A percentile compares a stretch with the other conserved stretches of the same genome.
These are phyloP conservation scores for Populus hybrid DNA, from an alignment of 441 rosid species.

Conservation along the genomic window DNA sequence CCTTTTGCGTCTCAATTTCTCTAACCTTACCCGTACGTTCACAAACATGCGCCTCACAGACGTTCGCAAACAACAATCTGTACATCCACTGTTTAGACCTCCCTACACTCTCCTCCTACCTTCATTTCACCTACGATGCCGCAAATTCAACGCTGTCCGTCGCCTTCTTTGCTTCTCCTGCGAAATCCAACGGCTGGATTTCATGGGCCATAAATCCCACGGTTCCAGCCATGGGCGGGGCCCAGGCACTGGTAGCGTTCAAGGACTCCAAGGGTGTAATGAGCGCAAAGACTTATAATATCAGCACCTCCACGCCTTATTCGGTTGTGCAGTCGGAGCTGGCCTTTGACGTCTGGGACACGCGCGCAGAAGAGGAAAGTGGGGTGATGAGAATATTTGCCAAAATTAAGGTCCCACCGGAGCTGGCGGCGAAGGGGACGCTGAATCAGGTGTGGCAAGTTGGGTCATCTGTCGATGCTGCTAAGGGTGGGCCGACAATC, in stretches of 20 bases:
- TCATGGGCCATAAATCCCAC: slow-evolving; percentile 86
- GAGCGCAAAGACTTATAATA: slow-evolving; percentile 39
- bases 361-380: slow-evolving; percentile 32
- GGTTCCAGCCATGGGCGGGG: slow-evolving; percentile 36
- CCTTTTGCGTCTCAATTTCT: slow-evolving; percentile 21
- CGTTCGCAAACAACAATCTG: slow-evolving; percentile 31
- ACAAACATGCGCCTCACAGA: slow-evolving; percentile 39
- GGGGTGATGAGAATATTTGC: slow-evolving; percentile 62
- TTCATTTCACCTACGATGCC: slow-evolving; percentile 56
- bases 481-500: not conserved
- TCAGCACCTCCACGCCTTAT: not conserved
- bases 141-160: slow-evolving; percentile 41
- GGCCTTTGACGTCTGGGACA: slow-evolving; percentile 43
- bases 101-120: slow-evolving; percentile 46
- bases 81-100: slow-evolving; percentile 49
- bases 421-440: slow-evolving; percentile 33
- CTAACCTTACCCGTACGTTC: slow-evolving; percentile 40
- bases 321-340: slow-evolving; percentile 23
- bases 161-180: slow-evolving; percentile 50
- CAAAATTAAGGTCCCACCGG: slow-evolving; percentile 49
- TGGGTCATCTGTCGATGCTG: slow-evolving; percentile 26
- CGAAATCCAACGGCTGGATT: slow-evolving; percentile 53
- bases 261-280: slow-evolving; percentile 38
- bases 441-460: slow-evolving; percentile 45
- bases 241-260: slow-evolving; percentile 64